Evolutionary conservation across 257 asterid genomes (phyloP), one percentile per base, ranked within the genome.

Genomic region (Solanum sejunctum): DNA sequence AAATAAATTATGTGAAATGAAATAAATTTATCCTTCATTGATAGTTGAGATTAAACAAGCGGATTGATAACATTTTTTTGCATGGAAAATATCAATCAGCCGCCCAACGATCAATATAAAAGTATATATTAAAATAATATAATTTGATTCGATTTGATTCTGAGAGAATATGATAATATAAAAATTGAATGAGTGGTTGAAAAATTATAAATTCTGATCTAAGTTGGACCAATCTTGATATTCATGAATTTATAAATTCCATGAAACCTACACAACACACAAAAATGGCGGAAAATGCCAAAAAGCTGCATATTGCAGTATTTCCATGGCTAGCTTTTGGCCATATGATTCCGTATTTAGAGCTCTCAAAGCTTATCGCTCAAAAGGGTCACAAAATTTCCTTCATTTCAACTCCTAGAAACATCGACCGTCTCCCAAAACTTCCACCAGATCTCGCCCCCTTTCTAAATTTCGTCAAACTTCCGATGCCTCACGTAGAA

Each of bases 281-380:
- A 63, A 12, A 43, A 71, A 71, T 71, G 81, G 81, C 21, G 12
- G 60, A 75, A 8, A 47, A 7, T 10, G 23, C 8, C 60, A 75
- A 81, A 13, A 82, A 83, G n/a, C 23, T 93, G 6, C 95, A 92
- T 85, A 56, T 92, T 13, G 93, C 57, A 1, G 80, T 93, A 92
- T 88, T 89, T 80, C 95, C 95, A 83, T 92, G 95, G 94, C 88
- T 93, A 1, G 95, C 93, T 66, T 92, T 93, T 52, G 95, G 96
- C 8, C 95, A 91, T 87, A 90, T 93, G 60, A 85, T 89, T 51
- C 97, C 95, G 8, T 91, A 1, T 86, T 49, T 89, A 21, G 90
- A 89, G 43, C 91, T 92, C 5, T 83, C 93, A 85, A 92, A 92
- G 88, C 86, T 82, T 85, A 70, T 90, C 0, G 93, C 94, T n/a